Evolutionary conservation across 2,329 filamentous ascomycete species (phyloP).

Genomic region (Cladophialophora carrionii): DNA sequence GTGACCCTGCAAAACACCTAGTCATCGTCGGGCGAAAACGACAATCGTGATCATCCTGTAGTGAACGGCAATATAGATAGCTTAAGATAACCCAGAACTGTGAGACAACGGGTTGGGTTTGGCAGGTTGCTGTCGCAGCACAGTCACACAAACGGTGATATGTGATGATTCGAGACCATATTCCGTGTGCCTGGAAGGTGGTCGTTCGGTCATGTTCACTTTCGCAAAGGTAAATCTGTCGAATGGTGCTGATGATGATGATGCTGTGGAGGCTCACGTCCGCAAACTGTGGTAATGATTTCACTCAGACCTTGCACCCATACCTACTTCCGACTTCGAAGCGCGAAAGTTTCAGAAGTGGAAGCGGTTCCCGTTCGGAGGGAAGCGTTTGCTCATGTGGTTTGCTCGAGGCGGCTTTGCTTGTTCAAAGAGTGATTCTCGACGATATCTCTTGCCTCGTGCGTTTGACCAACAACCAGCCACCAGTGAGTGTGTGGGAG

Average conservation of each 20-base stretch:
- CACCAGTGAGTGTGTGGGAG: not conserved
- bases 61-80: not conserved
- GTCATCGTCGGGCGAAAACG: not conserved
- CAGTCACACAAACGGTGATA: not conserved
- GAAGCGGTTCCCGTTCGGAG: not conserved
- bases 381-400: not conserved
- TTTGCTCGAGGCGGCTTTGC: not conserved
- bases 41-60: not conserved
- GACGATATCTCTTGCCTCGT: not conserved
- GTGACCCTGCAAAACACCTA: not conserved
- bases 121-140: not conserved
- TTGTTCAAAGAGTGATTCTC: not conserved
- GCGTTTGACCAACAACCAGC: not conserved
- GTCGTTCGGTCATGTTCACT: not conserved
- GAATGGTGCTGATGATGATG: not conserved
- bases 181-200: not conserved
- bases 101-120: not conserved
- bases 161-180: not conserved
- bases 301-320: not conserved
- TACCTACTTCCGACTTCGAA: not conserved
- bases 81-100: not conserved
- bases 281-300: not conserved
- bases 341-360: not conserved
- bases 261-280: not conserved
- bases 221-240: not conserved